Evolutionary conservation across 176 grass and related monocot species (phyloP), one percentile per base, ranked within the genome.

Genomic region (Oryza coarctata): DNA sequence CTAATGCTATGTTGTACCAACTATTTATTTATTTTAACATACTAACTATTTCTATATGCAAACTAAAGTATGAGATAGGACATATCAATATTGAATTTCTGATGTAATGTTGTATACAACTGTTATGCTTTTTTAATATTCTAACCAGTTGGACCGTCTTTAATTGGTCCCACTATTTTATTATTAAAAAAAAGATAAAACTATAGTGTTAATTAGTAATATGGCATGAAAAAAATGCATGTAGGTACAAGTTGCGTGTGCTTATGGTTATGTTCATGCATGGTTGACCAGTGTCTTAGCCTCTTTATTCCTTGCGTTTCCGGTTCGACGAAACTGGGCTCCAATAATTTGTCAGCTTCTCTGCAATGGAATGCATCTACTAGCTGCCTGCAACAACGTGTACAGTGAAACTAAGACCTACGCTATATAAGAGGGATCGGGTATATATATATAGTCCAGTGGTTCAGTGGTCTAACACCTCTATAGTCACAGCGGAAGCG

Each of bases 201-300:
- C 18, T 7, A 52, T 17, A 52, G 17, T 52, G 47, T 6, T n/a
- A n/a, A n/a, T n/a, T n/a, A n/a, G n/a, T 55, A 55, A 14, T 6
- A 49, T 72, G 67, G 55, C 83, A 79, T 38, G 83, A 34, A 65
- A 34, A 65, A 39, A 73, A 40, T 52, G 31, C 34, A 17, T 28
- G 52, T 10, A 55, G 50, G 20, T 8, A 55, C 6, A 30, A 45
- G 36, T 86, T 34, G 61, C 44, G 70, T 67, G 34, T 74, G 70
- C 3, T 45, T 20, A 15, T 35, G 8, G 50, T 49, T 49, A 49
- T 14, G 45, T 33, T 50, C 18, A 12, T 13, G 32, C 68, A 13
- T 68, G 38, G 10, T 68, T 83, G 79, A 82, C 73, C 65, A 6
- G n/a, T 0, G 63, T 76, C 72, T 20, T 6, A 1, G 31, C 2